Evolutionary conservation across 2,329 filamentous ascomycete genomes (phyloP).

Genomic region (Nannizziopsis arthrosporioides): DNA sequence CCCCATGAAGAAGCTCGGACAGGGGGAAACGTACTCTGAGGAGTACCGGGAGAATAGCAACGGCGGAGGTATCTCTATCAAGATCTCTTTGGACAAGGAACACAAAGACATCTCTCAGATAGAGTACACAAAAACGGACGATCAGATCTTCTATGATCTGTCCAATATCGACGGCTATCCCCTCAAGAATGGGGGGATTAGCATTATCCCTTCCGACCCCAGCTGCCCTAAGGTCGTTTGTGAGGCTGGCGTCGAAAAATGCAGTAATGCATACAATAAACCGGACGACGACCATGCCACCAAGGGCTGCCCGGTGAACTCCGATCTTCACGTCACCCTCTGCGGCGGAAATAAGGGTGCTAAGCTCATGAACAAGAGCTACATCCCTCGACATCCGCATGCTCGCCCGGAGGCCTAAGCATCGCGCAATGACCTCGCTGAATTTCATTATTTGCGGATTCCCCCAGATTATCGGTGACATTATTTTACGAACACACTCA

Average conservation of each 20-base stretch:
- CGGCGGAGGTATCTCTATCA: constrained; percentile 35
- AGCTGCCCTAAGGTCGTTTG: constrained; percentile 29
- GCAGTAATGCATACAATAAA: constrained; percentile 31
- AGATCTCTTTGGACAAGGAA: constrained; percentile 25
- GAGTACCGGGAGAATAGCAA: constrained; percentile 26
- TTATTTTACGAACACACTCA: not conserved
- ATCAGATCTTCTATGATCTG: constrained; percentile 31
- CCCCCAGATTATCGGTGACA: too few relatives aligned
- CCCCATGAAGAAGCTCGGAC: constrained; percentile 26
- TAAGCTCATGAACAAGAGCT: constrained; percentile 7
- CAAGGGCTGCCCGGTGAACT: constrained; percentile 29
- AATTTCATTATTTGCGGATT: too few relatives aligned
- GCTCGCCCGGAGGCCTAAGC: constrained; percentile 9
- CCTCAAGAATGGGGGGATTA: constrained; percentile 28
- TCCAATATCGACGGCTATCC: constrained; percentile 29
- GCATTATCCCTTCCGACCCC: constrained; percentile 21
- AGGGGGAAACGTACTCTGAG: constrained; percentile 28
- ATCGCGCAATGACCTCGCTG: too few relatives aligned
- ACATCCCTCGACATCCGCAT: constrained; percentile 13
- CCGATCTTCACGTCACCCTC: constrained; percentile 26
- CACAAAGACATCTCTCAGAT: constrained; percentile 33
- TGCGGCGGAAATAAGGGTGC: constrained; percentile 16
- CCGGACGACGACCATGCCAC: constrained; percentile 33
- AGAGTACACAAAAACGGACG: constrained; percentile 26
- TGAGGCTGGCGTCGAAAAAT: constrained; percentile 25